phyloP scores from a whole-genome alignment of 768 basidiomycete species.

The Boletales sp. region DNA sequence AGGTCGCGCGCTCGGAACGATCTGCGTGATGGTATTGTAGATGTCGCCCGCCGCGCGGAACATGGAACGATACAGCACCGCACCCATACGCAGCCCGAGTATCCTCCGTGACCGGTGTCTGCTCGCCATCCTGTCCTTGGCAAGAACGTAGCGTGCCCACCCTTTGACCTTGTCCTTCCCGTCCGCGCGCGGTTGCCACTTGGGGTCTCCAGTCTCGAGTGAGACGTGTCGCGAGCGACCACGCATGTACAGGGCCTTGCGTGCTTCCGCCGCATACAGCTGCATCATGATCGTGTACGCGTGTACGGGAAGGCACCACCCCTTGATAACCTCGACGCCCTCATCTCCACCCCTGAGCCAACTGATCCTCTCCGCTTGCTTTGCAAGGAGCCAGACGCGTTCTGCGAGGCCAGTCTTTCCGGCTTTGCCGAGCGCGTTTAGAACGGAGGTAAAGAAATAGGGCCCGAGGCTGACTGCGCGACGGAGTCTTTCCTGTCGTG shows the following conservation, averaged over 20 bases:
- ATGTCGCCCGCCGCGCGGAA: slow-evolving; percentile 29
- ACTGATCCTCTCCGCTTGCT: slow-evolving; percentile 55
- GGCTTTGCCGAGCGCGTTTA: slow-evolving; percentile 59
- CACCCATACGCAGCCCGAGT: slow-evolving; percentile 28
- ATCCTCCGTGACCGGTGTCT: slow-evolving; percentile 24
- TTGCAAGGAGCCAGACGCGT: slow-evolving; percentile 61
- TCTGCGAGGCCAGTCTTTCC: slow-evolving; percentile 55
- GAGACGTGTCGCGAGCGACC: slow-evolving; percentile 3
- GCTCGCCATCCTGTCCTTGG: slow-evolving; percentile 16
- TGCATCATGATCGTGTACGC: slow-evolving; percentile 74
- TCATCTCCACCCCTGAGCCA: slow-evolving; percentile 32
- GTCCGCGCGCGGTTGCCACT: slow-evolving; percentile 15
- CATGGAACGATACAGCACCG: slow-evolving; percentile 37
- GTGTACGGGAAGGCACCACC: slow-evolving; percentile 65
- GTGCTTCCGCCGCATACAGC: slow-evolving; percentile 49
- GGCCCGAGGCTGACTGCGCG: slow-evolving; percentile 56
- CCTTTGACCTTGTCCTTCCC: slow-evolving; percentile 28
- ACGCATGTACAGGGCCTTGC: slow-evolving; percentile 20
- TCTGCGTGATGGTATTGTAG: slow-evolving; percentile 18
- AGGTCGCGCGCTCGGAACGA: slow-evolving; percentile 23
- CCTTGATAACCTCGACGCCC: slow-evolving; percentile 26
- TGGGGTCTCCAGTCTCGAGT: slow-evolving; percentile 3
- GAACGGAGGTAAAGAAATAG: slow-evolving; percentile 50
- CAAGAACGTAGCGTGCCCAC: slow-evolving; percentile 34
- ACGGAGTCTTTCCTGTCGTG: slow-evolving; percentile 31